Conservation (phyloP, 768 basidiomycete genomes). For the Suillus weaverae region DNA sequence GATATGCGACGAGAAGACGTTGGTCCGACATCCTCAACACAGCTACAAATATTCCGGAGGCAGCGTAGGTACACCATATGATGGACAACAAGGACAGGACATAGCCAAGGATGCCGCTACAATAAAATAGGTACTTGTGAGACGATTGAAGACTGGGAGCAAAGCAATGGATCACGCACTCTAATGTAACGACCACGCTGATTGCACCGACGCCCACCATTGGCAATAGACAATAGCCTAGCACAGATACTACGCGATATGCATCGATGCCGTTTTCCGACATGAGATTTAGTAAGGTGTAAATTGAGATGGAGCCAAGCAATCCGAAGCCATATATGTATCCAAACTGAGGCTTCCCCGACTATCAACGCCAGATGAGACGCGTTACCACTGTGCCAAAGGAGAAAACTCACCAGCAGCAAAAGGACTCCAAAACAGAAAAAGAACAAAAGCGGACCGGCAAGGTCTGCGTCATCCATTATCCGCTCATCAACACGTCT, state of each 20-base stretch:
- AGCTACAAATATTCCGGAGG: slow-evolving; percentile 93
- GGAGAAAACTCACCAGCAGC: slow-evolving; percentile 68
- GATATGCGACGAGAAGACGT: slow-evolving; percentile 93
- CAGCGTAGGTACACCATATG: slow-evolving; percentile 95
- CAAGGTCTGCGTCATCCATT: slow-evolving; percentile 99
- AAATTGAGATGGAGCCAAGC: slow-evolving; percentile 90
- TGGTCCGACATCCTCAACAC: slow-evolving; percentile 96
- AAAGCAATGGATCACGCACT: slow-evolving; percentile 55
- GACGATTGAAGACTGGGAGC: slow-evolving; percentile 12
- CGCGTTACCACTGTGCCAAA: neutral
- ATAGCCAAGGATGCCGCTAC: slow-evolving; percentile 83
- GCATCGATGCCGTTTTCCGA: slow-evolving; percentile 93
- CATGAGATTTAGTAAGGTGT: slow-evolving; percentile 96
- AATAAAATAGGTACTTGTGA: slow-evolving; percentile 2
- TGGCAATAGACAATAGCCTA: slow-evolving; percentile 95
- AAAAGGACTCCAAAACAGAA: slow-evolving; percentile 94
- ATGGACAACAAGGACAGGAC: slow-evolving; percentile 79
- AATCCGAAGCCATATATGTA: slow-evolving; percentile 98
- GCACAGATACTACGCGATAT: slow-evolving; percentile 90
- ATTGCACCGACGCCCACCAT: slow-evolving; percentile 94
- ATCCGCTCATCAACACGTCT: slow-evolving; percentile 82
- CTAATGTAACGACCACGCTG: slow-evolving; percentile 82
- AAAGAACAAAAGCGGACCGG: slow-evolving; percentile 92
- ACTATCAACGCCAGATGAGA: slow-evolving; percentile 48
- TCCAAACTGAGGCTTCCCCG: slow-evolving; percentile 97